A percentile compares a stretch with the other conserved stretches of the same genome.
Conservation (phyloP, 257 asterid species). For the Solanum acaule region DNA sequence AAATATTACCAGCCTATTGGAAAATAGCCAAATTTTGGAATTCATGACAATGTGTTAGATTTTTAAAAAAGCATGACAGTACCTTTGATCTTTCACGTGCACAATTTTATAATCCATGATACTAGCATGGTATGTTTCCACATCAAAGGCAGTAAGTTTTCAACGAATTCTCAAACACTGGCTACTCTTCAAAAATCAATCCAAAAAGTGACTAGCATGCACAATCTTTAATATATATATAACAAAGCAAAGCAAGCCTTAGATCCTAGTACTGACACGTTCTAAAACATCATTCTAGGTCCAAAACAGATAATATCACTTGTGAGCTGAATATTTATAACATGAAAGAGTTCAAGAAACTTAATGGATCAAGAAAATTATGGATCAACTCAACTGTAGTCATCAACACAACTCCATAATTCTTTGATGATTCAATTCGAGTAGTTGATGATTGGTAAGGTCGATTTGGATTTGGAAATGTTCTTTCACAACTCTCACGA, state of each 20-base stretch:
- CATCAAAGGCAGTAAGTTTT: background rate
- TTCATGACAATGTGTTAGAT: background rate
- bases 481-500: slow-evolving; percentile 37
- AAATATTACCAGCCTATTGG: background rate
- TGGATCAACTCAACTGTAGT: slow-evolving; percentile 33
- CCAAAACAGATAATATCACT: background rate
- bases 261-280: no score
- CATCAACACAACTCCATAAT: slow-evolving; percentile 43
- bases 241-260: background rate
- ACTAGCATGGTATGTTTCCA: background rate
- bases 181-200: background rate
- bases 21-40: background rate
- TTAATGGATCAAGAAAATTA: slow-evolving; percentile 51
- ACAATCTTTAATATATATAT: background rate
- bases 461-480: slow-evolving; percentile 27
- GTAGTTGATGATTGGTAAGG: slow-evolving; percentile 20
- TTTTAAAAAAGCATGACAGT: background rate
- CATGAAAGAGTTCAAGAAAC: background rate
- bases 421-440: slow-evolving; percentile 61
- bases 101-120: background rate
- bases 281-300: no score
- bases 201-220: background rate
- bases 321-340: background rate
- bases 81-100: background rate
- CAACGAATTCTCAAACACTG: background rate